Evolutionary conservation across 345 rosid genomes (phyloP).

Genomic region (Syzygium oleosum): DNA sequence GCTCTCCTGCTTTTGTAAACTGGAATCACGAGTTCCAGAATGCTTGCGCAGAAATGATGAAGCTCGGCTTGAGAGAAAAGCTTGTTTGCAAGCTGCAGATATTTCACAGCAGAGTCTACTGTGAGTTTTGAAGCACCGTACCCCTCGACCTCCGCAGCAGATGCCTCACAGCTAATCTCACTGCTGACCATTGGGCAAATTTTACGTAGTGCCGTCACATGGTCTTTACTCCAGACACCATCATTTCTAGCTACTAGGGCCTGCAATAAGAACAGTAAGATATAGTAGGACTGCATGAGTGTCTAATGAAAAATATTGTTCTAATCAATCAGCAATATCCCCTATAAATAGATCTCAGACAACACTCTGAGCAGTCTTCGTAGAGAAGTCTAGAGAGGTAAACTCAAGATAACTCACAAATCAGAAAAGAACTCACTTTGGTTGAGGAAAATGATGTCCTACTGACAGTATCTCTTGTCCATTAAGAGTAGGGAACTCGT

Average conservation of each 20-base stretch:
- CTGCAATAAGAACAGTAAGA: conserved; percentile 22
- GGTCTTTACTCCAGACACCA: conserved; percentile 99
- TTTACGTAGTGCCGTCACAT: conserved; percentile 70
- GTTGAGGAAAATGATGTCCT: not conserved
- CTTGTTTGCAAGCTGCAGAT: conserved; percentile 89
- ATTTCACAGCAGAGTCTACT: conserved; percentile 97
- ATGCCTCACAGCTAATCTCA: conserved; percentile 86
- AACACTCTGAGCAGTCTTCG: not conserved
- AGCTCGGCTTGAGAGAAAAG: conserved; percentile 98
- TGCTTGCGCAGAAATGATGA: conserved; percentile 94
- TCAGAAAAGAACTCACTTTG: not conserved
- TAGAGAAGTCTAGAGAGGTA: not conserved
- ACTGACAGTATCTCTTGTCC: not conserved
- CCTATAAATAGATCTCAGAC: not conserved
- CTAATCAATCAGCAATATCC: not conserved
- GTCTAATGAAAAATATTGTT: not conserved
- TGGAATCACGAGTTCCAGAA: conserved; percentile 93
- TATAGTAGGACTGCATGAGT: not conserved
- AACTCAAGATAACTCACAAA: not conserved
- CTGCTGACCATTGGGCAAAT: conserved; percentile 93
- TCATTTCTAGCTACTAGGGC: conserved; percentile 94
- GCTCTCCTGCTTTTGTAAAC: conserved; percentile 95
- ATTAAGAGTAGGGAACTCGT: not conserved
- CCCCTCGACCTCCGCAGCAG: conserved; percentile 99
- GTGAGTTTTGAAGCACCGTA: conserved; percentile 99